phyloP scores from a whole-genome alignment of 2,329 filamentous ascomycete genomes.

The Nemania diffusa region DNA sequence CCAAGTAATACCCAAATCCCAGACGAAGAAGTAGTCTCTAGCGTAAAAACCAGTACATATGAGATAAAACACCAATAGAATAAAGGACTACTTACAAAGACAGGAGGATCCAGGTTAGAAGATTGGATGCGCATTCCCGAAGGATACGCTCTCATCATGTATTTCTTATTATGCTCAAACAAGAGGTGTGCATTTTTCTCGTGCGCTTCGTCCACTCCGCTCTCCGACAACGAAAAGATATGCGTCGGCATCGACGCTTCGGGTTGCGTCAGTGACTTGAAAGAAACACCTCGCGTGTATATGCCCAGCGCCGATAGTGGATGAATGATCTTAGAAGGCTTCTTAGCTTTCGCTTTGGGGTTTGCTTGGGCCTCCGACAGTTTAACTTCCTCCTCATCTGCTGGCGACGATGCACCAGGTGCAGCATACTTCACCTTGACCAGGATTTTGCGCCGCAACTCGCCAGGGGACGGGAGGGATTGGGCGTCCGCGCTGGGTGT shows the following conservation, averaged over 20 bases:
- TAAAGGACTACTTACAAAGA: conserved; percentile 59
- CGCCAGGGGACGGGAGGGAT: conserved; percentile 72
- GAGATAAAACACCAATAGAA: not conserved
- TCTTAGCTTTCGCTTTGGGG: conserved; percentile 53
- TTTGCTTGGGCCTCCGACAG: conserved; percentile 50
- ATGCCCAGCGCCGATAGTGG: conserved; percentile 80
- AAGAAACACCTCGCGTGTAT: conserved; percentile 85
- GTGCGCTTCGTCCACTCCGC: conserved; percentile 70
- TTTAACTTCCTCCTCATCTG: conserved; percentile 41
- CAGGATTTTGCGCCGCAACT: conserved; percentile 80
- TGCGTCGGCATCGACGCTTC: conserved; percentile 73
- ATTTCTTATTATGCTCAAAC: conserved; percentile 84
- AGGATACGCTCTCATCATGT: conserved; percentile 88
- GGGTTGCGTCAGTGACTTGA: conserved; percentile 80
- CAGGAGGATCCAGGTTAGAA: conserved; percentile 85
- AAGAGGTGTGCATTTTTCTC: conserved; percentile 63
- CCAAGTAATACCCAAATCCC: not conserved
- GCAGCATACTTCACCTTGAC: conserved; percentile 82
- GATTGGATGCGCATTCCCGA: conserved; percentile 83
- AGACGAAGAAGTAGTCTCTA: not conserved
- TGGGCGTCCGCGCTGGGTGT: conserved; percentile 58
- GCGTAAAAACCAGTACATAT: not conserved
- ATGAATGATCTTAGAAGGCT: conserved; percentile 74
- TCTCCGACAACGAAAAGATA: conserved; percentile 75
- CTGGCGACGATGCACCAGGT: conserved; percentile 47